These are phyloP conservation scores for Talinum fruticosum DNA, from an alignment of 148 eudicot species.

Conservation along the genomic window DNA sequence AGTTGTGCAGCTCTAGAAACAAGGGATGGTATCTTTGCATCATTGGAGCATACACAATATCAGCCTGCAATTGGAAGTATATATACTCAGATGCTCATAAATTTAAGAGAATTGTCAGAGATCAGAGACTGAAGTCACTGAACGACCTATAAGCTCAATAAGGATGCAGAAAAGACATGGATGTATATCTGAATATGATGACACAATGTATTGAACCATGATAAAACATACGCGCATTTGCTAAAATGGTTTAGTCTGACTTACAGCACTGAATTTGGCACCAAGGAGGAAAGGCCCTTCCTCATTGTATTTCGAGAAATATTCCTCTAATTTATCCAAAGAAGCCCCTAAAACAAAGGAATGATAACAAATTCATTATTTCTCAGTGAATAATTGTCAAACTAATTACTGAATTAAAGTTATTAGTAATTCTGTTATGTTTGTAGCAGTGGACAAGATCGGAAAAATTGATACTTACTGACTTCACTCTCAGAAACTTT, in stretches of 20 bases:
- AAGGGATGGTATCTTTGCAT: constrained; percentile 44
- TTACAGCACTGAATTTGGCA: constrained; percentile 61
- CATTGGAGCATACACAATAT: constrained; percentile 46
- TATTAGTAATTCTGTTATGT: too few species aligned
- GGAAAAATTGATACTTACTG: constrained; percentile 43
- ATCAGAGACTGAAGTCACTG: too few species aligned
- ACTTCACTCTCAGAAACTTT: constrained; percentile 36
- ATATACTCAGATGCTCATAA: background rate
- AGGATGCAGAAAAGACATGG: too few species aligned
- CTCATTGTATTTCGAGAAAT: constrained; percentile 44
- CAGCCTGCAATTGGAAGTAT: constrained; percentile 34
- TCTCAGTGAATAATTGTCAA: too few species aligned
- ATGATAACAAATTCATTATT: too few species aligned
- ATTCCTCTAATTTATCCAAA: constrained; percentile 51
- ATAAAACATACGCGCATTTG: background rate
- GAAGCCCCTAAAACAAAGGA: constrained; percentile 28
- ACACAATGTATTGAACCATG: too few species aligned
- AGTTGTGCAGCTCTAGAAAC: constrained; percentile 31
- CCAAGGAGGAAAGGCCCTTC: constrained; percentile 78
- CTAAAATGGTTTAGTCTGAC: constrained; percentile 5
- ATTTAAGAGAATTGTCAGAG: too few species aligned
- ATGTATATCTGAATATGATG: too few species aligned
- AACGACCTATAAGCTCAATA: too few species aligned
- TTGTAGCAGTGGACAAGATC: too few species aligned
- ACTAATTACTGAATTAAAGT: background rate